Conservation (phyloP, 306 rosid species). For the Vigna unguiculata region DNA sequence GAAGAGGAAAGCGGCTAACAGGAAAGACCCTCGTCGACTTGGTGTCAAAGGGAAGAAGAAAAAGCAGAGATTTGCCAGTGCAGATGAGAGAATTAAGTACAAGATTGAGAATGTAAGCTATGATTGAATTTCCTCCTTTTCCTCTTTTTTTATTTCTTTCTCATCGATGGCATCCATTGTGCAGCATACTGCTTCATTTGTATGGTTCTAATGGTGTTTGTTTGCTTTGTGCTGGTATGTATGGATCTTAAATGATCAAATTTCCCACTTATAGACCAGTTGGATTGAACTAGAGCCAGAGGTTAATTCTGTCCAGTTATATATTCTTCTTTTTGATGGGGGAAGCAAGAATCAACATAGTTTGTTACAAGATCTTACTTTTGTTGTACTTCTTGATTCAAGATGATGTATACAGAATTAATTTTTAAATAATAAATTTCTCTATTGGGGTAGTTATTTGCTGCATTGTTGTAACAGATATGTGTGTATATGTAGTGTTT, state of each 20-base stretch:
- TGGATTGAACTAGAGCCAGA: constrained; percentile 5
- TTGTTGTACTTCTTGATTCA: constrained; percentile 1
- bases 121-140: constrained; percentile 1
- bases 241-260: constrained; percentile 13
- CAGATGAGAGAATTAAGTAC: constrained; percentile 77
- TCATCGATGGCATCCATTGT: neutral
- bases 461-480: neutral
- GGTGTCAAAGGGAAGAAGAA: constrained; percentile 73
- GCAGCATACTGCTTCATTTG: constrained; percentile 30
- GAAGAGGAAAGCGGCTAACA: constrained; percentile 83
- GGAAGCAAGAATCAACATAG: constrained; percentile 16
- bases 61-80: constrained; percentile 70
- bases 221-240: constrained; percentile 21
- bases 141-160: neutral
- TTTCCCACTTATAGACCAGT: constrained; percentile 7
- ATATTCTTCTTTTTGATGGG: constrained; percentile 11
- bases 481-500: constrained; percentile 16
- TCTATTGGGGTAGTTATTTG: neutral
- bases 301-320: neutral
- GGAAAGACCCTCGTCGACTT: constrained; percentile 81
- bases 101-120: constrained; percentile 80
- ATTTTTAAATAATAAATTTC: neutral
- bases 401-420: neutral
- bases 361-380: constrained; percentile 16
- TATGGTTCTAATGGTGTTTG: constrained; percentile 1